phyloP scores from a whole-genome alignment of 345 rosid genomes.

The Excoecaria agallocha region DNA sequence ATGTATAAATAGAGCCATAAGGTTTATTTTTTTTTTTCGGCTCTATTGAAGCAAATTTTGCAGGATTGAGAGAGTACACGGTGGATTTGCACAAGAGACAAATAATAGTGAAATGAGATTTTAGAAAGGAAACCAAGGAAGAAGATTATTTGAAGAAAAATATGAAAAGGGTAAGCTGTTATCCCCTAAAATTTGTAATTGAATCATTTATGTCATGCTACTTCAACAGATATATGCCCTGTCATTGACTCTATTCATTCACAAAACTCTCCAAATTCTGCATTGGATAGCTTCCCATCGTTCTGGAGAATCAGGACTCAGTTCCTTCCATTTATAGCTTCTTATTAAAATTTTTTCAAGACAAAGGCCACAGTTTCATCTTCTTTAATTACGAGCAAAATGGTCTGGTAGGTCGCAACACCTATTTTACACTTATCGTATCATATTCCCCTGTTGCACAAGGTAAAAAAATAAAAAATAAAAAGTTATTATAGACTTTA shows the following conservation, averaged over 20 bases:
- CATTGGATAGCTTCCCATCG: background rate
- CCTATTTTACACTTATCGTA: background rate
- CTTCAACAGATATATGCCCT: slow-evolving; percentile 2
- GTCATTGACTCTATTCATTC: background rate
- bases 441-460: slow-evolving; percentile 9
- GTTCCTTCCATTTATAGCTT: background rate
- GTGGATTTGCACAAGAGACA: slow-evolving; percentile 42
- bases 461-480: background rate
- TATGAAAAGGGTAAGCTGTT: background rate
- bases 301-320: background rate
- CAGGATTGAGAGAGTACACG: slow-evolving; percentile 46
- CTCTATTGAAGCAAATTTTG: background rate
- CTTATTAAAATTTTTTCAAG: background rate
- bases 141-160: background rate
- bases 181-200: slow-evolving; percentile 13
- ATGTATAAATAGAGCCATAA: no score
- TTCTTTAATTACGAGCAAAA: background rate
- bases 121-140: slow-evolving; percentile 1
- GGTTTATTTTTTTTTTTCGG: background rate
- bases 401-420: background rate
- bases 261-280: background rate
- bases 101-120: slow-evolving; percentile 43
- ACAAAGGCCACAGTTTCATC: background rate
- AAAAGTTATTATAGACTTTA: no score
- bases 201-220: slow-evolving; percentile 17